Percentiles rank a stretch among this genome's conserved stretches.
Conservation (phyloP, 495 filamentous ascomycete genomes). For the Penicillium cinerascens region DNA sequence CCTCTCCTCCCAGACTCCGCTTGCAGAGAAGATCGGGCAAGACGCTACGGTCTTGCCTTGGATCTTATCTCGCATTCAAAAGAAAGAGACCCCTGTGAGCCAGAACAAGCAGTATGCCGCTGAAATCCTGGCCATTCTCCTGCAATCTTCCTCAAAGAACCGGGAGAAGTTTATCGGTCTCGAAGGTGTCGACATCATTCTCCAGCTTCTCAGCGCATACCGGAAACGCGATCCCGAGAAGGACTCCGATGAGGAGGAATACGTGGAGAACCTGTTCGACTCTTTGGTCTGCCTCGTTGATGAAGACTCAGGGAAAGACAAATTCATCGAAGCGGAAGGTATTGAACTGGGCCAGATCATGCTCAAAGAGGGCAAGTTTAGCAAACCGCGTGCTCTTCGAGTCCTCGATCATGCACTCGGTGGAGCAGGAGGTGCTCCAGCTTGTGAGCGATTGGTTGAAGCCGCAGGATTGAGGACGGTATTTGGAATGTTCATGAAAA, state of each 20-base stretch:
- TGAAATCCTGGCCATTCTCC: slow-evolving; percentile 83
- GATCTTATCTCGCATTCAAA: slow-evolving; percentile 69
- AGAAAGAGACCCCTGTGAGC: slow-evolving; percentile 55
- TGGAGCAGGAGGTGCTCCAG: slow-evolving; percentile 50
- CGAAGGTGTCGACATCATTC: slow-evolving; percentile 73
- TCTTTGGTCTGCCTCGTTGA: slow-evolving; percentile 75
- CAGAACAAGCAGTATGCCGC: slow-evolving; percentile 98
- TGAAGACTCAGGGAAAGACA: slow-evolving; percentile 68
- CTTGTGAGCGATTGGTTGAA: slow-evolving; percentile 75
- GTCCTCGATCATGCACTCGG: slow-evolving; percentile 79
- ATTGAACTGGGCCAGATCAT: slow-evolving; percentile 90
- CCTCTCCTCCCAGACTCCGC: slow-evolving; percentile 64
- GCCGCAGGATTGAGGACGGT: slow-evolving; percentile 79
- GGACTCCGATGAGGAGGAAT: slow-evolving; percentile 89
- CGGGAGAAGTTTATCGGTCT: slow-evolving; percentile 58
- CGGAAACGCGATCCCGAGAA: slow-evolving; percentile 83
- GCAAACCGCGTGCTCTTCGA: slow-evolving; percentile 70
- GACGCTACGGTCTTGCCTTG: slow-evolving; percentile 66
- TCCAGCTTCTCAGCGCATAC: slow-evolving; percentile 85
- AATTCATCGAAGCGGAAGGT: slow-evolving; percentile 87
- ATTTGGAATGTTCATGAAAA: slow-evolving; percentile 90
- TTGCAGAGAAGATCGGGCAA: slow-evolving; percentile 66
- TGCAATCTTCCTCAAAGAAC: slow-evolving; percentile 66
- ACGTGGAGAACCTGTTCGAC: slow-evolving; percentile 89
- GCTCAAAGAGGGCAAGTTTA: slow-evolving; percentile 76